phyloP scores from a whole-genome alignment of 371 early-diverging fungal species.

The Mortierella sp. region DNA sequence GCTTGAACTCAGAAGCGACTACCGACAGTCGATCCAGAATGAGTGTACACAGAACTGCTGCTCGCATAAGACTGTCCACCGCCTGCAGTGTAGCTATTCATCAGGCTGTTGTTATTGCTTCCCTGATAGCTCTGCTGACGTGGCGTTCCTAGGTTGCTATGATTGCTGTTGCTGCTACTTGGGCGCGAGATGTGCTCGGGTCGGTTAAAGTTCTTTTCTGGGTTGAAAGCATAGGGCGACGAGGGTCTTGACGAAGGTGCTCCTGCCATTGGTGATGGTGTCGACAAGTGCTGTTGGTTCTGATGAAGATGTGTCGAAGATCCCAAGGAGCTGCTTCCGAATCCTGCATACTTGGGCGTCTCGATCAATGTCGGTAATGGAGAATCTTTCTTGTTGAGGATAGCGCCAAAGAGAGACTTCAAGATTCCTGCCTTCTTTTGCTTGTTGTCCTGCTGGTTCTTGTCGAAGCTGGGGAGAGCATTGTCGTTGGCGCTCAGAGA shows the following conservation, averaged over 20 bases:
- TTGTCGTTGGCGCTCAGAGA: constrained; percentile 90
- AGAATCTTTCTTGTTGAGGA: constrained; percentile 53
- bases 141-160: not conserved
- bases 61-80: constrained; percentile 33
- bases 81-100: not conserved
- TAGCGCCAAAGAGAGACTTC: constrained; percentile 47
- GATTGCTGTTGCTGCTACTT: constrained; percentile 44
- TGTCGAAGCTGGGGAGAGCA: constrained; percentile 79
- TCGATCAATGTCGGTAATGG: constrained; percentile 34
- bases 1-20: constrained; percentile 30
- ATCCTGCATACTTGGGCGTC: constrained; percentile 48
- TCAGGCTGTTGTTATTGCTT: constrained; percentile 16
- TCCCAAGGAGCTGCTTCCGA: constrained; percentile 30
- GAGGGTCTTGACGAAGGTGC: not conserved
- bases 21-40: constrained; percentile 30
- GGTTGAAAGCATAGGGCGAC: constrained; percentile 24
- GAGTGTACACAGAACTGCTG: constrained; percentile 46
- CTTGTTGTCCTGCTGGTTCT: constrained; percentile 21
- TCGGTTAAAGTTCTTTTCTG: constrained; percentile 29
- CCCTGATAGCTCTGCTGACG: constrained; percentile 20
- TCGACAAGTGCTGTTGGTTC: not conserved
- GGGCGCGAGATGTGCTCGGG: constrained; percentile 40
- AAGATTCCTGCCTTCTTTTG: constrained; percentile 54
- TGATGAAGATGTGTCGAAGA: not conserved
- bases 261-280: not conserved